Evolutionary conservation across 768 basidiomycete species (phyloP).

Genomic region (Leccinum rimulosum): DNA sequence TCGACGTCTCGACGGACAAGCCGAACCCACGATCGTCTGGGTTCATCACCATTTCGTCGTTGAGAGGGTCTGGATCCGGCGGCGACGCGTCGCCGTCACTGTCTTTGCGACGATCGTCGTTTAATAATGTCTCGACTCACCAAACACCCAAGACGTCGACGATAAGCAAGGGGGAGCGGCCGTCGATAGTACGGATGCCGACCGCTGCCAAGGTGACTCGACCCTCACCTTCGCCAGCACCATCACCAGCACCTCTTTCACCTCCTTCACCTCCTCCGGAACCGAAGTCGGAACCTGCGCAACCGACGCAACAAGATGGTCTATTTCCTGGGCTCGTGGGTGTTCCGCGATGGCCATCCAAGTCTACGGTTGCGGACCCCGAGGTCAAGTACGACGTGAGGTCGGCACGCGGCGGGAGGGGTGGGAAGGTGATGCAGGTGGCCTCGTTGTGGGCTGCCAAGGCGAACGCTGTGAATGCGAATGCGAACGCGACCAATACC

Average conservation of each 20-base stretch:
- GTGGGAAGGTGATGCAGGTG: constrained; percentile 71
- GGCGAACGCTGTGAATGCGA: constrained; percentile 17
- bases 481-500: not conserved
- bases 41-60: constrained; percentile 63
- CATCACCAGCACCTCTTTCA: not conserved
- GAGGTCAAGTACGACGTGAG: constrained; percentile 70
- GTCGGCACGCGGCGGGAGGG: constrained; percentile 74
- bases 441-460: constrained; percentile 71
- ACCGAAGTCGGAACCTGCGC: constrained; percentile 9
- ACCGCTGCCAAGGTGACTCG: constrained; percentile 12
- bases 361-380: constrained; percentile 36
- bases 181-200: constrained; percentile 11
- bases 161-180: not conserved
- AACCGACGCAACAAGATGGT: constrained; percentile 13
- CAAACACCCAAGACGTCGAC: constrained; percentile 1
- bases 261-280: constrained; percentile 5
- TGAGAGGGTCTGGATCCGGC: constrained; percentile 31
- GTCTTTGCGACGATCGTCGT: constrained; percentile 20
- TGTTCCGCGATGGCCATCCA: constrained; percentile 33
- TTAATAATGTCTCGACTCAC: constrained; percentile 17
- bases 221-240: not conserved
- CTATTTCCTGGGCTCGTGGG: constrained; percentile 2
- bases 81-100: constrained; percentile 9
- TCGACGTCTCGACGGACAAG: constrained; percentile 8
- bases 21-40: constrained; percentile 78